These are phyloP conservation scores for Eucalyptus guilfoylei DNA, from an alignment of 345 rosid species.

Conservation along the genomic window DNA sequence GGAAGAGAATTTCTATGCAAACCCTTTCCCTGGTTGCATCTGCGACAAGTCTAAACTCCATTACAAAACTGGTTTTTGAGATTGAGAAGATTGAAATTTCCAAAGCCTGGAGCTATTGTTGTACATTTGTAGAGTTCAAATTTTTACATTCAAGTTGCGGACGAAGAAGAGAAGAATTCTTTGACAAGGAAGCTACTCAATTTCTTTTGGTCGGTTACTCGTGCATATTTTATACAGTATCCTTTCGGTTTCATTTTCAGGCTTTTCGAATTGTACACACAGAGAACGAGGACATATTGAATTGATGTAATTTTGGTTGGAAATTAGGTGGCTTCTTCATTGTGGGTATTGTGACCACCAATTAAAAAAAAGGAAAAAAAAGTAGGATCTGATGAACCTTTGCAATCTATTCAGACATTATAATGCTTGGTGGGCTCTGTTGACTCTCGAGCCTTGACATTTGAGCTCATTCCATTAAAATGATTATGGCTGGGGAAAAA, in stretches of 20 bases:
- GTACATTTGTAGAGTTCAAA: neutral
- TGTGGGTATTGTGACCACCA: neutral
- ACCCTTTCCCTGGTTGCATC: conserved; percentile 67
- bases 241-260: neutral
- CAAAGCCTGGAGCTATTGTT: neutral
- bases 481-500: neutral
- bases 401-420: neutral
- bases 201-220: neutral
- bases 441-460: neutral
- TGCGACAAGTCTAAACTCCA: conserved; percentile 16
- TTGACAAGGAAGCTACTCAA: neutral
- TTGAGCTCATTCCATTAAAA: neutral
- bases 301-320: neutral
- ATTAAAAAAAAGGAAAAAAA: neutral
- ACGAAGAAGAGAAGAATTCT: neutral
- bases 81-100: neutral
- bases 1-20: conserved; percentile 64
- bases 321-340: neutral
- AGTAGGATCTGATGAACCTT: neutral
- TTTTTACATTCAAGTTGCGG: neutral
- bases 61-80: neutral
- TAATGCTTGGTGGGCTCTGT: neutral
- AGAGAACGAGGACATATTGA: neutral
- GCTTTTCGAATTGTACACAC: neutral
- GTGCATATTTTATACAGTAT: neutral